phyloP scores from a whole-genome alignment of 805 yeast genomes.

The Kurtzmaniella fragi region DNA sequence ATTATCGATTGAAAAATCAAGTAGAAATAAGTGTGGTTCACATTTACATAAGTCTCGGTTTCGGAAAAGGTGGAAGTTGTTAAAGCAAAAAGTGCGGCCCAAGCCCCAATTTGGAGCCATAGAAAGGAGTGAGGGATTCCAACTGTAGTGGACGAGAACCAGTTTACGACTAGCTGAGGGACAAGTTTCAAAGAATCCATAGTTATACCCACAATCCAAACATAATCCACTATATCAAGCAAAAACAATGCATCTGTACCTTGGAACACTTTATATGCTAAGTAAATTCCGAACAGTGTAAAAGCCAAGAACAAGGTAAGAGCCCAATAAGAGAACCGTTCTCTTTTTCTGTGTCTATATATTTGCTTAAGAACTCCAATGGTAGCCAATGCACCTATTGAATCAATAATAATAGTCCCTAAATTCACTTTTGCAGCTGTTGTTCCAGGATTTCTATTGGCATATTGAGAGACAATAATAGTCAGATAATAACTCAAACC shows the following conservation, averaged over 20 bases:
- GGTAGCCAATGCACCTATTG: too few relatives aligned
- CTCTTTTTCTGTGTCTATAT: too few relatives aligned
- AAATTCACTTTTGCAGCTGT: too few relatives aligned
- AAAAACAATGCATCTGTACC: constrained; percentile 14
- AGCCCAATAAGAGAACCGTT: too few relatives aligned
- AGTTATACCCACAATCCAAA: constrained; percentile 32
- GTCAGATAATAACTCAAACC: too few relatives aligned
- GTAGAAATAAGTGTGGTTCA: background rate
- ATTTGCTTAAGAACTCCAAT: too few relatives aligned
- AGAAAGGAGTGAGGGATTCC: constrained; percentile 9
- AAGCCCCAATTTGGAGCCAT: constrained; percentile 8
- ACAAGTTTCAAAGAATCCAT: constrained; percentile 18
- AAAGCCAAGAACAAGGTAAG: background rate
- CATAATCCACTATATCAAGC: constrained; percentile 37
- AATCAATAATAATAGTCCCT: too few relatives aligned
- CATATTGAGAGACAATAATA: too few relatives aligned
- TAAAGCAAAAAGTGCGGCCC: background rate
- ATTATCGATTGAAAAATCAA: background rate
- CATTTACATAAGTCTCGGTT: background rate
- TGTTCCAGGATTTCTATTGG: too few relatives aligned
- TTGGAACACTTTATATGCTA: background rate
- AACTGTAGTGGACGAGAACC: constrained; percentile 25
- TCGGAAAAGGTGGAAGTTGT: too few relatives aligned
- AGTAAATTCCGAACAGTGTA: background rate
- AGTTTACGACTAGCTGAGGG: constrained; percentile 41